A percentile compares a stretch with the other conserved stretches of the same genome.
Evolutionary conservation across 202 grass and related monocot genomes (phyloP).

Genomic region (Alloteropsis angusta): DNA sequence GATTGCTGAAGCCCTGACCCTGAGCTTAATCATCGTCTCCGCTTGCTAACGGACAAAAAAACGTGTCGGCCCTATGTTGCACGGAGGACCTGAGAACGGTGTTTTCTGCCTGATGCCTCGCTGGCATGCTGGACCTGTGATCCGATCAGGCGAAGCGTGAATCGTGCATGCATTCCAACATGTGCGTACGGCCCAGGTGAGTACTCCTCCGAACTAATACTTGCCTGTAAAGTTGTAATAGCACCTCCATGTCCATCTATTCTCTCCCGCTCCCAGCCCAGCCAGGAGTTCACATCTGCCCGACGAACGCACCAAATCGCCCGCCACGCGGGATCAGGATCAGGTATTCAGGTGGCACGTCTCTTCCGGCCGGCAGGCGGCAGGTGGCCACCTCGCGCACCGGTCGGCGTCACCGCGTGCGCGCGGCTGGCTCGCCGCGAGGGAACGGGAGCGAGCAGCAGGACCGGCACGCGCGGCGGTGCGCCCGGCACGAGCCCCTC

Average conservation of each 20-base stretch:
- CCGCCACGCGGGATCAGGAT: not conserved
- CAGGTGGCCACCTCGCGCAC: not conserved
- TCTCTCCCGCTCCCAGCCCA: too few relatives aligned
- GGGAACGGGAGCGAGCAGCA: not conserved
- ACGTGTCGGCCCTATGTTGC: not conserved
- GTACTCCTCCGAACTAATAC: not conserved
- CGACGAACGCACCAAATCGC: not conserved
- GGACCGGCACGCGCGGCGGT: not conserved
- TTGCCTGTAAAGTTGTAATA: too few relatives aligned
- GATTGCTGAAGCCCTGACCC: not conserved
- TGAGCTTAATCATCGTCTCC: not conserved
- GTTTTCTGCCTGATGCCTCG: not conserved
- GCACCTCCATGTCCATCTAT: too few relatives aligned
- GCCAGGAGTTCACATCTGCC: not conserved
- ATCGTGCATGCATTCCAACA: not conserved
- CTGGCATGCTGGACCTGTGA: not conserved
- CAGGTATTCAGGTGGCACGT: too few relatives aligned
- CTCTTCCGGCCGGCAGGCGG: not conserved
- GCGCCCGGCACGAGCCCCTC: slow-evolving; percentile 9
- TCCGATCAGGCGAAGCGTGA: not conserved
- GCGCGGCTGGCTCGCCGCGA: not conserved
- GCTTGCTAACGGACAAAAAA: not conserved
- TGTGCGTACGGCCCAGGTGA: not conserved
- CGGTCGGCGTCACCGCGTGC: not conserved
- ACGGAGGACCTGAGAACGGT: not conserved